Conservation (phyloP, 2,329 filamentous ascomycete genomes). For the Orbilia blumenaviensis region DNA sequence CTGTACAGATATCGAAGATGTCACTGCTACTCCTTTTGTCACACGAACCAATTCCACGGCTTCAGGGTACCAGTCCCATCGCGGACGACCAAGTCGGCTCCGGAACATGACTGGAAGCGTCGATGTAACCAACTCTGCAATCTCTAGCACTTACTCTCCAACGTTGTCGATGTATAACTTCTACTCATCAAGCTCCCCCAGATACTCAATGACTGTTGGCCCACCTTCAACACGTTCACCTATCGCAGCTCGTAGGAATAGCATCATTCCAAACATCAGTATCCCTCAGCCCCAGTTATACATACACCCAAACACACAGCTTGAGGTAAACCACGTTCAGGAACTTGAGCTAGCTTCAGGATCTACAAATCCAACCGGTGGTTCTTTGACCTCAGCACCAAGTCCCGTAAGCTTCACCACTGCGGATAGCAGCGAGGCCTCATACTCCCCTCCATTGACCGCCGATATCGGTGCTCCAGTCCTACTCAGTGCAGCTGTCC, state of each 20-base stretch:
- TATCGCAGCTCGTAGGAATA: conserved; percentile 37
- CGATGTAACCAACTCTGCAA: neutral
- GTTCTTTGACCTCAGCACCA: conserved; percentile 33
- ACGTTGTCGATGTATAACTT: conserved; percentile 52
- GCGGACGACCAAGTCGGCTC: conserved; percentile 10
- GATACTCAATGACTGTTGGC: conserved; percentile 35
- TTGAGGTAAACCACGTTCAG: conserved; percentile 16
- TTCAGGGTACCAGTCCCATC: neutral
- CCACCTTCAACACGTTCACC: conserved; percentile 35
- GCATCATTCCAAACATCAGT: conserved; percentile 34
- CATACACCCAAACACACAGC: conserved; percentile 40
- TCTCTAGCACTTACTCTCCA: conserved; percentile 28
- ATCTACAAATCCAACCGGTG: neutral
- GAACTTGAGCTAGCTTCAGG: neutral
- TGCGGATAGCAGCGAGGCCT: conserved; percentile 31
- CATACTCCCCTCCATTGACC: conserved; percentile 21
- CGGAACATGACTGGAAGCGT: neutral
- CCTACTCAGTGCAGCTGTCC: conserved; percentile 17
- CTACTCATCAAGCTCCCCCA: conserved; percentile 23
- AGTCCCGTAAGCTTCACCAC: conserved; percentile 49
- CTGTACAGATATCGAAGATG: conserved; percentile 45
- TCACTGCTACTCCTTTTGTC: conserved; percentile 7
- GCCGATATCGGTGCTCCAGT: conserved; percentile 14
- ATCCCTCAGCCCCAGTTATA: conserved; percentile 48
- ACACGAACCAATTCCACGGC: conserved; percentile 22